Conservation (phyloP, 495 filamentous ascomycete genomes). For the Chaetomidium leptoderma region DNA sequence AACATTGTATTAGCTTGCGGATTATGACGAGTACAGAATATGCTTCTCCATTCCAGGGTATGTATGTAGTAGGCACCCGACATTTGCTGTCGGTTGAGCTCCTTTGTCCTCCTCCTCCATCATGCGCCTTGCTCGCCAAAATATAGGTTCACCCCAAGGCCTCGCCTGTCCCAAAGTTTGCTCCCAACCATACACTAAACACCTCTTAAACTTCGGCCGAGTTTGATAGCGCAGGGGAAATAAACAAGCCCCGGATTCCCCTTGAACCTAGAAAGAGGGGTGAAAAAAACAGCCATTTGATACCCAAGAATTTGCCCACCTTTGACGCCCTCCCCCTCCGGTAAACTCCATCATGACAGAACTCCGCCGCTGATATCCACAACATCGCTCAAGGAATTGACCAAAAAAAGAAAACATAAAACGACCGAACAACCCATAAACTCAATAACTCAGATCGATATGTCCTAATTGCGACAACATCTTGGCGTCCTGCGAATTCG, state of each 20-base stretch:
- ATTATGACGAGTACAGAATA: background rate
- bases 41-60: background rate
- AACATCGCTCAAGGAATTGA: slow-evolving; percentile 16
- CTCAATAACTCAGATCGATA: slow-evolving; percentile 39
- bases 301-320: slow-evolving; percentile 17
- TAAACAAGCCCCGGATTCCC: background rate
- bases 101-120: background rate
- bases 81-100: no score
- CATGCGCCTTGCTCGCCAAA: background rate
- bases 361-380: slow-evolving; percentile 37
- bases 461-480: slow-evolving; percentile 32
- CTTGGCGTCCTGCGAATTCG: slow-evolving; percentile 32
- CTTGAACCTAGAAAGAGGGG: slow-evolving; percentile 8
- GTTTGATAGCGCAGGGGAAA: background rate
- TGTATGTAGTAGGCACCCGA: background rate
- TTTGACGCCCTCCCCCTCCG: slow-evolving; percentile 22
- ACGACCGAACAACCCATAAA: slow-evolving; percentile 13
- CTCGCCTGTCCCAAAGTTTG: background rate
- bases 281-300: slow-evolving; percentile 1
- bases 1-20: background rate
- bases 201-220: background rate
- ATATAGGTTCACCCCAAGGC: background rate
- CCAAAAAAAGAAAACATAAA: slow-evolving; percentile 17
- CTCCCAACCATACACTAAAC: background rate
- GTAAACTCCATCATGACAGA: slow-evolving; percentile 31